These are phyloP conservation scores for Flaveria trinervia DNA, from an alignment of 129 eudicot species.

Conservation along the genomic window DNA sequence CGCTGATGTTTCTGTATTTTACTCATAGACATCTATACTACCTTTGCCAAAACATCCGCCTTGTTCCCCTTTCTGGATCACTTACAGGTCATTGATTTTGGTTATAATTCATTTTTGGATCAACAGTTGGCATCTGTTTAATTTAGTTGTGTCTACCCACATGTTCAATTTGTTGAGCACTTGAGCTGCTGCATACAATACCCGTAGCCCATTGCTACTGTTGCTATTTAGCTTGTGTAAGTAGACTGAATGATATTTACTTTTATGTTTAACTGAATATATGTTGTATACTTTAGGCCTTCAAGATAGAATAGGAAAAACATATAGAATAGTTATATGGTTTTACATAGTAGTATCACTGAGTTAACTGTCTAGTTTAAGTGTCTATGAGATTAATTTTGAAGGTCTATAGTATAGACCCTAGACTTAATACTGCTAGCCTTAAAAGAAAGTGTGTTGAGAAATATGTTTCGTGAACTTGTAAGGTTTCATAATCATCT, in stretches of 20 bases:
- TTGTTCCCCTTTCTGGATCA: not conserved
- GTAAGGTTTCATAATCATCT: not conserved
- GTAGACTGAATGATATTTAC: not conserved
- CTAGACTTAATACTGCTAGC: not conserved
- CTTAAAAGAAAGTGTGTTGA: not conserved
- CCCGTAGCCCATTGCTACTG: not conserved
- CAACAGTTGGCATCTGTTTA: not conserved
- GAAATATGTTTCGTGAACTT: constrained; percentile 3
- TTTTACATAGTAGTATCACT: not conserved
- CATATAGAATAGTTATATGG: not conserved
- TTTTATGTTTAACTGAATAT: not conserved
- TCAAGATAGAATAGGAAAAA: constrained; percentile 5
- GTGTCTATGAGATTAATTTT: not conserved
- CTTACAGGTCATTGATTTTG: not conserved
- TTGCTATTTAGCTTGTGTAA: not conserved
- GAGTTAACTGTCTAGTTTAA: not conserved
- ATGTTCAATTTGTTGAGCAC: not conserved
- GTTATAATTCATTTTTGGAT: not conserved
- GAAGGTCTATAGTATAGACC: not conserved
- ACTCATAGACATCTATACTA: not conserved
- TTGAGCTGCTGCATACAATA: not conserved
- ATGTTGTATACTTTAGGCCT: too few relatives aligned
- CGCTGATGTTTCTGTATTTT: too few relatives aligned
- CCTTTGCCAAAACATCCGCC: constrained; percentile 4
- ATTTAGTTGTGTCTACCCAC: not conserved